Percentiles rank a stretch among this genome's conserved stretches.
These are phyloP conservation scores for Pleoardoris graminearum DNA, from an alignment of 2,329 filamentous ascomycete genomes.

Conservation along the genomic window DNA sequence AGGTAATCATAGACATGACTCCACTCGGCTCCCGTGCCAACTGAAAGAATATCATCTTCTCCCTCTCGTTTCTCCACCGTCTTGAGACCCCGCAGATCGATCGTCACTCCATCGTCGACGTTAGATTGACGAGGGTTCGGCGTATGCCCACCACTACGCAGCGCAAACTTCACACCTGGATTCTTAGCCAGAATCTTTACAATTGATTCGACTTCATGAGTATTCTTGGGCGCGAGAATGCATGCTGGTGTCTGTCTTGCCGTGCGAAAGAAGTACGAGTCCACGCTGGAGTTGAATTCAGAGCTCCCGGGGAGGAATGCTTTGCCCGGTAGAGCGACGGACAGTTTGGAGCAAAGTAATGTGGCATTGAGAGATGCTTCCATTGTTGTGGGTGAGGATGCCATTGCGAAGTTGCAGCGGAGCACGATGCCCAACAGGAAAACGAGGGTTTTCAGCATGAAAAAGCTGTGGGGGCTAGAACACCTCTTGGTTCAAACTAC, in stretches of 20 bases:
- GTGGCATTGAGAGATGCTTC: too few relatives aligned
- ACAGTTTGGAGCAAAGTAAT: too few relatives aligned
- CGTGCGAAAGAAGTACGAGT: too few relatives aligned
- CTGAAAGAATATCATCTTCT: background rate
- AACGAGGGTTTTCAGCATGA: too few relatives aligned
- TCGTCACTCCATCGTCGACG: conserved; percentile 20
- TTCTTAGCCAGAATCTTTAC: background rate
- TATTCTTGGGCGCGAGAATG: background rate
- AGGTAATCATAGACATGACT: conserved; percentile 9
- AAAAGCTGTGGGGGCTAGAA: too few relatives aligned
- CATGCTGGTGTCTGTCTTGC: background rate
- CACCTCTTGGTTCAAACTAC: too few relatives aligned
- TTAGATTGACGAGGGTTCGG: conserved; percentile 14
- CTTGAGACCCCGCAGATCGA: conserved; percentile 5
- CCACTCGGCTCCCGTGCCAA: conserved; percentile 15
- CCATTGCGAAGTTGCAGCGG: too few relatives aligned
- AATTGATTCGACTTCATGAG: background rate
- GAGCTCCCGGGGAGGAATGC: too few relatives aligned
- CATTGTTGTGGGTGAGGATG: too few relatives aligned
- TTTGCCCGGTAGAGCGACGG: too few relatives aligned
- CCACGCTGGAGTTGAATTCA: too few relatives aligned
- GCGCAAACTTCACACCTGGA: conserved; percentile 5
- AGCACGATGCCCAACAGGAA: too few relatives aligned
- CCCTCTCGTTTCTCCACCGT: conserved; percentile 1
- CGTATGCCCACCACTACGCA: conserved; percentile 17